These are phyloP conservation scores for Boletus bicolor DNA, from an alignment of 768 basidiomycete species.

Conservation along the genomic window DNA sequence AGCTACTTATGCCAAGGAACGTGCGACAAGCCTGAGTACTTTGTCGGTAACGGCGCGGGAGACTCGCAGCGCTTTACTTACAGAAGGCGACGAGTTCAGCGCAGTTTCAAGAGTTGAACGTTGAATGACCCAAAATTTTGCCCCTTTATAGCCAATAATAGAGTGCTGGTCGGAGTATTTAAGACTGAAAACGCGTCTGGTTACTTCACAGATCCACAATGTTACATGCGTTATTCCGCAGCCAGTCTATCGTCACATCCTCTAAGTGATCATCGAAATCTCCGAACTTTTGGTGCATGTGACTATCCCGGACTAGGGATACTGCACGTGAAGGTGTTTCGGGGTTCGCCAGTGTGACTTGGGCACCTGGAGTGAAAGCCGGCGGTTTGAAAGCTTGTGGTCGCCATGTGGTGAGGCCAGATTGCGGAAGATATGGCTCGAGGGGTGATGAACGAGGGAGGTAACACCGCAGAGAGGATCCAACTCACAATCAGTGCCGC, in stretches of 20 bases:
- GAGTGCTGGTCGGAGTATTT: neutral
- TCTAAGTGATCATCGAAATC: slow-evolving; percentile 86
- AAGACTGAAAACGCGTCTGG: neutral
- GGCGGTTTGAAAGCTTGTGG: slow-evolving; percentile 36
- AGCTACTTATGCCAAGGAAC: too few species aligned
- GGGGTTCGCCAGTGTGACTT: slow-evolving; percentile 45
- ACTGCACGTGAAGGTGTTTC: slow-evolving; percentile 48
- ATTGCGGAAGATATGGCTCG: slow-evolving; percentile 51
- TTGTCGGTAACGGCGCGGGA: too few species aligned
- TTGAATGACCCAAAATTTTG: too few species aligned
- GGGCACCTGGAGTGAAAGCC: slow-evolving; percentile 46
- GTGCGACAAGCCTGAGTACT: too few species aligned
- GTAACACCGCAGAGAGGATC: neutral
- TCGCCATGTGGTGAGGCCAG: slow-evolving; percentile 45
- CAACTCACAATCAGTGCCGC: slow-evolving; percentile 57
- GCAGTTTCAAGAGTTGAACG: too few species aligned
- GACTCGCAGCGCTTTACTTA: too few species aligned
- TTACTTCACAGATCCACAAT: slow-evolving; percentile 17
- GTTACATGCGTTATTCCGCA: slow-evolving; percentile 38
- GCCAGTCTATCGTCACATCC: slow-evolving; percentile 56
- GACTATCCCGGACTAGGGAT: slow-evolving; percentile 45
- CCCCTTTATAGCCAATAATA: neutral
- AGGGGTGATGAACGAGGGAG: slow-evolving; percentile 4
- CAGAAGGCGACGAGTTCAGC: too few species aligned
- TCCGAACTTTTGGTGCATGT: slow-evolving; percentile 57